Percentiles rank a stretch among this genome's conserved stretches.
phyloP scores from a whole-genome alignment of 2,329 filamentous ascomycete genomes.

The Diplodia mutila region DNA sequence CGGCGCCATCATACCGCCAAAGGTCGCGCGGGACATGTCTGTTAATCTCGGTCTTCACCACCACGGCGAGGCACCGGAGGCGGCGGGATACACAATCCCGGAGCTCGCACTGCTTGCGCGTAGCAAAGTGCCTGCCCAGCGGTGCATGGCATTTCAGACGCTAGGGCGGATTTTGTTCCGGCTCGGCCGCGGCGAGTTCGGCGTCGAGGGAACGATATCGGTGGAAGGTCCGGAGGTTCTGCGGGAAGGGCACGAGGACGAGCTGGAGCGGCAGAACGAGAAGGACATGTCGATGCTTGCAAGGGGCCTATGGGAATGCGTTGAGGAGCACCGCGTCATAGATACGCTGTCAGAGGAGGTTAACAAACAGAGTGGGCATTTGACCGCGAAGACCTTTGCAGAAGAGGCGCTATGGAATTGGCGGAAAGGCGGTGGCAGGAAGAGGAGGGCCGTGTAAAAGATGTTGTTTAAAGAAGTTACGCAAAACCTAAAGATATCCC shows the following conservation, averaged over 20 bases:
- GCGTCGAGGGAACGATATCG: slow-evolving; percentile 51
- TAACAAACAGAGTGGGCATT: slow-evolving; percentile 67
- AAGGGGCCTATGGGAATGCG: slow-evolving; percentile 78
- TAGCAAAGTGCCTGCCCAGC: slow-evolving; percentile 80
- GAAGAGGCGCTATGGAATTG: slow-evolving; percentile 89
- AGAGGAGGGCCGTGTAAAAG: slow-evolving; percentile 55
- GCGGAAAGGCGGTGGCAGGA: slow-evolving; percentile 69
- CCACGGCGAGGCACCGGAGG: slow-evolving; percentile 88
- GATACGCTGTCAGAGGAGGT: slow-evolving; percentile 79
- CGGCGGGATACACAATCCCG: slow-evolving; percentile 89
- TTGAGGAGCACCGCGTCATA: slow-evolving; percentile 77
- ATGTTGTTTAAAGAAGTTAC: too few species aligned
- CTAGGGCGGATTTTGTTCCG: slow-evolving; percentile 83
- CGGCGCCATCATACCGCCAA: slow-evolving; percentile 78
- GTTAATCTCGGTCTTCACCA: slow-evolving; percentile 84
- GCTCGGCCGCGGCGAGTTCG: slow-evolving; percentile 74
- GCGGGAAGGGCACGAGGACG: slow-evolving; percentile 50
- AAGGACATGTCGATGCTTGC: slow-evolving; percentile 53
- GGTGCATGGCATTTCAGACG: slow-evolving; percentile 90
- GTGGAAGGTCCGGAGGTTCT: slow-evolving; percentile 52
- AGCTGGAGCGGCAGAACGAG: slow-evolving; percentile 48
- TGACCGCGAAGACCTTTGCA: slow-evolving; percentile 81
- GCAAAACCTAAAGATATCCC: background rate
- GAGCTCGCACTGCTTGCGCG: slow-evolving; percentile 82
- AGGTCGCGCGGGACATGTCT: slow-evolving; percentile 73